Conservation (phyloP, 345 rosid genomes). For the Euclidium syriacum region DNA sequence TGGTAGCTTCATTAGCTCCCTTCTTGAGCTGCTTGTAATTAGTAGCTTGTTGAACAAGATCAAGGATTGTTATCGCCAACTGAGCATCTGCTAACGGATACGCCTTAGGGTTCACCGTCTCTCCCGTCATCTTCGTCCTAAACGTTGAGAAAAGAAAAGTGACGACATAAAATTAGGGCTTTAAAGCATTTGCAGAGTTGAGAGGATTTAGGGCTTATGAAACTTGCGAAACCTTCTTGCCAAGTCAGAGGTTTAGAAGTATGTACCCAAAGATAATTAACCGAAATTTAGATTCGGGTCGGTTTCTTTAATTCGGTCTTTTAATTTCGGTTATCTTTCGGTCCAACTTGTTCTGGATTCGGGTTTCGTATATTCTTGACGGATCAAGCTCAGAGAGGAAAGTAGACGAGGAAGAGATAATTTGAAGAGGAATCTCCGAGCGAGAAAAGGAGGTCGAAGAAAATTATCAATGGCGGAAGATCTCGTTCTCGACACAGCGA, state of each 20-base stretch:
- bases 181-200: neutral
- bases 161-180: neutral
- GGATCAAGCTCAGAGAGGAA: slow-evolving; percentile 3
- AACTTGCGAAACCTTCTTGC: no score
- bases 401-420: neutral
- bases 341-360: no score
- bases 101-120: slow-evolving; percentile 78
- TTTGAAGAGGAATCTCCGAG: neutral
- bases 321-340: no score
- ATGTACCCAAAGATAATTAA: no score
- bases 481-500: slow-evolving; percentile 91
- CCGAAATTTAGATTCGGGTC: no score
- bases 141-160: neutral
- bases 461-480: slow-evolving; percentile 75
- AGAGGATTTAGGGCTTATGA: no score
- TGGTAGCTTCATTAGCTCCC: slow-evolving; percentile 95
- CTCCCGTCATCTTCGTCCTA: slow-evolving; percentile 41
- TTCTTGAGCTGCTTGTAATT: slow-evolving; percentile 92
- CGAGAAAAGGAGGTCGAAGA: neutral
- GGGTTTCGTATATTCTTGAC: neutral
- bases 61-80: slow-evolving; percentile 57
- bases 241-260: no score
- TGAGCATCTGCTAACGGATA: slow-evolving; percentile 77
- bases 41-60: slow-evolving; percentile 84
- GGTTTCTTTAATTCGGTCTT: no score